Percentiles rank a stretch among this genome's conserved stretches.
Conservation (phyloP, 768 basidiomycete genomes). For the Tylopilus plumbeoviolaceoides region DNA sequence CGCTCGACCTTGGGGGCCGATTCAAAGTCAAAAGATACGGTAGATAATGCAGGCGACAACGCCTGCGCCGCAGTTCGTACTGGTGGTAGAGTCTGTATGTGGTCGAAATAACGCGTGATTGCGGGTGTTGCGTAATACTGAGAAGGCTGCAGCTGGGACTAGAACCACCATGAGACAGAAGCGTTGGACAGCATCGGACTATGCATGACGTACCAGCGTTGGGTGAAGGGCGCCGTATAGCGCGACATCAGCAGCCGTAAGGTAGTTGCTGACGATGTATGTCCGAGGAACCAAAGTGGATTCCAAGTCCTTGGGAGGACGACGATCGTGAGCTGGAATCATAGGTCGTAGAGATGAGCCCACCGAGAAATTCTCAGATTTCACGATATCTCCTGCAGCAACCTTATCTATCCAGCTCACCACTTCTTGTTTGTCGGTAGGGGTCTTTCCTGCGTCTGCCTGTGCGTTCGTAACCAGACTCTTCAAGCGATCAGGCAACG, state of each 20-base stretch:
- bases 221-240: slow-evolving; percentile 89
- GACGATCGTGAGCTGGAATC: background rate
- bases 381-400: slow-evolving; percentile 44
- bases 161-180: slow-evolving; percentile 12
- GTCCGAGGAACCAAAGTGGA: slow-evolving; percentile 69
- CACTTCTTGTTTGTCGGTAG: slow-evolving; percentile 62
- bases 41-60: slow-evolving; percentile 48
- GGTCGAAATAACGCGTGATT: slow-evolving; percentile 91
- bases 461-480: slow-evolving; percentile 48
- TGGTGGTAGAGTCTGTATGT: slow-evolving; percentile 71
- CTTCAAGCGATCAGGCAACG: slow-evolving; percentile 44
- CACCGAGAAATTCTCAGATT: slow-evolving; percentile 50
- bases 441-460: slow-evolving; percentile 47
- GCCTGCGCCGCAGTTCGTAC: slow-evolving; percentile 56
- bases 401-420: slow-evolving; percentile 68
- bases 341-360: slow-evolving; percentile 3
- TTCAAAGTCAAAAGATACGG: slow-evolving; percentile 67
- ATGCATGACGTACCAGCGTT: slow-evolving; percentile 52
- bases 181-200: background rate
- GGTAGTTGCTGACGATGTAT: slow-evolving; percentile 78
- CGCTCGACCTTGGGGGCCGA: slow-evolving; percentile 73
- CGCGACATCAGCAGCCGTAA: slow-evolving; percentile 88
- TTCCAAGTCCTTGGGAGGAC: slow-evolving; percentile 58
- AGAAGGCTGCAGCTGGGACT: slow-evolving; percentile 69
- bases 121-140: slow-evolving; percentile 79